Evolutionary conservation across 78 protist genomes (phyloP), one percentile per base, ranked within the genome.

Genomic region (Polysphondylium violaceum): DNA sequence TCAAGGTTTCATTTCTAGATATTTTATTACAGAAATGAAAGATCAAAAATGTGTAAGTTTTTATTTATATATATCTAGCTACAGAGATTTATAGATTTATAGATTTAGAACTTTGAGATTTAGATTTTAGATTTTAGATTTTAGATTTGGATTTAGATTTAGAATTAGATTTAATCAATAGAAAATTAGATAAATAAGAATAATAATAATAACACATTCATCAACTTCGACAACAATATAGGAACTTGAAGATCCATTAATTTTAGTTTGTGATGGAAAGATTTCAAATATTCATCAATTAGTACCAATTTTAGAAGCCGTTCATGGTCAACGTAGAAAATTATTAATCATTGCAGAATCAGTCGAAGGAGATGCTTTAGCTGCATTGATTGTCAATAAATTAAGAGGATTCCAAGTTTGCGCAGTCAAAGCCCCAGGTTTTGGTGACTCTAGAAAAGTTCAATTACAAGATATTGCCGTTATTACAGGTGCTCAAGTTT

Each of bases 341-440:
- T 88, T 98, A 29, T 29, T 98, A 50, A 95, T 98, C 81, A 94
- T 98, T 61, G 98, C 99, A 16, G 99, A 98, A 83, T 98, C 73
- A 8, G 91, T 98, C 64, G 99, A 97, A 59, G 78, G 94, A 55
- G 99, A 98, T 65, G 99, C 98, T 14, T 96, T 98, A 51, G 72
- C 97, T 68, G 95, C 98, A 19, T 83, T 99, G 35, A 94, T 98
- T 64, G 71, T 97, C 95, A 98, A 98, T 98, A 95, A 93, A 90
- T 76, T 97, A 36, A 88, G 97, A 77, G 96, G 97, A 25, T 74
- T 95, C n/a, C 92, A 88, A 63, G 97, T 96, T 8, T 86, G 93
- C 69, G 99, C 99, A 12, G 98, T 97, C 78, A 98, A 98, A 96
- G 99, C 99, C 19, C 99, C 99, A 27, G 99, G 99, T 61, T 99